phyloP scores from a whole-genome alignment of 2,329 filamentous ascomycete genomes.

The Phialemoniopsis sp. region DNA sequence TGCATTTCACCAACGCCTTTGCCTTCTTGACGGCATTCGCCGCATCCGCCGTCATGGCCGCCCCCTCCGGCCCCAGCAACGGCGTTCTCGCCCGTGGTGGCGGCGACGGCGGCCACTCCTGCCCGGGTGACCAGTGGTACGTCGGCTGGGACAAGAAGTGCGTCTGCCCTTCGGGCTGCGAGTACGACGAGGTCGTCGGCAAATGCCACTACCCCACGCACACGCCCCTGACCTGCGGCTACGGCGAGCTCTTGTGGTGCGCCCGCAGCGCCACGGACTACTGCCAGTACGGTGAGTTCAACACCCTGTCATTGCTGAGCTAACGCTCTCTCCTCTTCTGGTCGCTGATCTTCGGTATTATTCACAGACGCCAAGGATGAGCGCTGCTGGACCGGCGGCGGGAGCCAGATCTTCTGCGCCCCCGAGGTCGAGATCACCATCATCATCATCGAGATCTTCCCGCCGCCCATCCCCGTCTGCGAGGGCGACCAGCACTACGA shows the following conservation, averaged over 20 bases:
- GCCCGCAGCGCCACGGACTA: background rate
- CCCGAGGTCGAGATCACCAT: background rate
- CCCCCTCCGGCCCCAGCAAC: background rate
- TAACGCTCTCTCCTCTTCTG: no score
- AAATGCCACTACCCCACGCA: constrained; percentile 2
- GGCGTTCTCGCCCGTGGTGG: background rate
- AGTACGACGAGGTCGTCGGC: background rate
- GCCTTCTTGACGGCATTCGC: background rate
- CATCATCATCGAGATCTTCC: background rate
- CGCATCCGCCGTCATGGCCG: background rate
- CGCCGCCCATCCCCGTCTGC: background rate
- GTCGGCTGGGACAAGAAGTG: constrained; percentile 2
- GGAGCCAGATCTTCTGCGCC: background rate
- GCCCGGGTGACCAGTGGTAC: background rate
- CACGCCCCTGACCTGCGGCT: background rate
- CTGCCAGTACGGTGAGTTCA: constrained; percentile 1
- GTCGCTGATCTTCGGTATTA: no score
- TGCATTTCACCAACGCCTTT: background rate
- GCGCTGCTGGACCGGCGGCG: constrained; percentile 1
- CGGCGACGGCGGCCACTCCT: background rate
- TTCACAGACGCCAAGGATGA: background rate
- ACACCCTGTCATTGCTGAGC: background rate
- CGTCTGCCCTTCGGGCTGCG: background rate
- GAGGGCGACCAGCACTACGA: constrained; percentile 1
- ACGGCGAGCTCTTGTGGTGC: constrained; percentile 1